Conservation (phyloP, 805 yeast genomes). For the Candida xiaguanensis region DNA sequence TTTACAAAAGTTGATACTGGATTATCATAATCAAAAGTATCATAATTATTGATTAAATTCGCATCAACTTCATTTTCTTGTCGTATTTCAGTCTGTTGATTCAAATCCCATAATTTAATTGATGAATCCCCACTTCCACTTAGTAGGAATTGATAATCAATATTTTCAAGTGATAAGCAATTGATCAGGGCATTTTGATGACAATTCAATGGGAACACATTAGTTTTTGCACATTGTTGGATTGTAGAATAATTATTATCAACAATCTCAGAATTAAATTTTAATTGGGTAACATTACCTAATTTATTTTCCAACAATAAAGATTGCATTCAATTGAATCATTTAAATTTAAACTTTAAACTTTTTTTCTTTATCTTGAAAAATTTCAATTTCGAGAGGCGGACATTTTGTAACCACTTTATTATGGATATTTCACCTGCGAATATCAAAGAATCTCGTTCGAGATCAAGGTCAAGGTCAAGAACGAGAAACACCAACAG, state of each 20-base stretch:
- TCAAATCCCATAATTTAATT: slow-evolving; percentile 62
- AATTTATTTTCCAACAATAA: slow-evolving; percentile 32
- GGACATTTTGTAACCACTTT: background rate
- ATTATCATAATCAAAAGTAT: slow-evolving; percentile 30
- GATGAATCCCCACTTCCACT: slow-evolving; percentile 75
- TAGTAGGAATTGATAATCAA: slow-evolving; percentile 45
- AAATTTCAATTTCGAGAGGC: background rate
- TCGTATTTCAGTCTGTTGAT: slow-evolving; percentile 9
- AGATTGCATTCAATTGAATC: slow-evolving; percentile 32
- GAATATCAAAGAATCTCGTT: slow-evolving; percentile 12
- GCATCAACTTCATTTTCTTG: slow-evolving; percentile 16
- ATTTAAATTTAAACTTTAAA: background rate
- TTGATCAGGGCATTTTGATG: slow-evolving; percentile 55
- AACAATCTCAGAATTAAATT: slow-evolving; percentile 31
- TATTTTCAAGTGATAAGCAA: slow-evolving; percentile 52
- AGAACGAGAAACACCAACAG: slow-evolving; percentile 30
- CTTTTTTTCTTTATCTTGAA: background rate
- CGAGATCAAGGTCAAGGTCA: slow-evolving; percentile 30
- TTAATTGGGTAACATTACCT: slow-evolving; percentile 26
- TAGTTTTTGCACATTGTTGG: slow-evolving; percentile 18
- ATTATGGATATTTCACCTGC: slow-evolving; percentile 7
- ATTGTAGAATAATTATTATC: slow-evolving; percentile 34
- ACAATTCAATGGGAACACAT: slow-evolving; percentile 39
- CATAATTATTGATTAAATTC: slow-evolving; percentile 12
- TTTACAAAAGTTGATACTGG: slow-evolving; percentile 21